Evolutionary conservation across 768 basidiomycete species (phyloP).

Genomic region (Suillus subaureus): DNA sequence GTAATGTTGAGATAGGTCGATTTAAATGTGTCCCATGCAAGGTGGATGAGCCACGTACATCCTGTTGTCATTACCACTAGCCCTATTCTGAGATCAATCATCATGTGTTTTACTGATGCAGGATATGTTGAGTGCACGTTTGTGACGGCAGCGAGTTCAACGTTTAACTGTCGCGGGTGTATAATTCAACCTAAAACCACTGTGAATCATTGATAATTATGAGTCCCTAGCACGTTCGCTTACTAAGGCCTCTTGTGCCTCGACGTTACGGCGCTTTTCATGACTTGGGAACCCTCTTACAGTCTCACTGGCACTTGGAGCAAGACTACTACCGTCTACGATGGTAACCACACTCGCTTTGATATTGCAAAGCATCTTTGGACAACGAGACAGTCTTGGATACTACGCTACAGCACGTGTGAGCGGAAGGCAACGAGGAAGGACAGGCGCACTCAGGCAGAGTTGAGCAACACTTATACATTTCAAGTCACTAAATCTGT

Average conservation of each 20-base stretch:
- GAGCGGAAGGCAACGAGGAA: not conserved
- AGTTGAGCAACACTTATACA: not conserved
- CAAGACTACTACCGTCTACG: not conserved
- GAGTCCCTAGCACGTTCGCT: not conserved
- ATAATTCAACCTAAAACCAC: too few species aligned
- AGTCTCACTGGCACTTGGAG: not conserved
- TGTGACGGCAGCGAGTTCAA: not conserved
- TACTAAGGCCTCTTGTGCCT: not conserved
- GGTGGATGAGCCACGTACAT: slow-evolving; percentile 60
- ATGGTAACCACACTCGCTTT: not conserved
- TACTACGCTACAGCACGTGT: not conserved
- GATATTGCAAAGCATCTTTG: not conserved
- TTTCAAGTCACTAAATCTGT: not conserved
- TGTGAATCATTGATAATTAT: too few species aligned
- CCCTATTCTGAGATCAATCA: slow-evolving; percentile 97
- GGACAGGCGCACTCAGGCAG: not conserved
- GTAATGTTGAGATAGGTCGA: not conserved
- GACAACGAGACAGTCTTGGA: not conserved
- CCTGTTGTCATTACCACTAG: slow-evolving; percentile 87
- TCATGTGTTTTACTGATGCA: slow-evolving; percentile 88
- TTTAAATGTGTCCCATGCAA: not conserved
- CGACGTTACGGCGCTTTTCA: too few species aligned
- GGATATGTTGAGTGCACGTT: not conserved
- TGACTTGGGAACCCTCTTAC: not conserved
- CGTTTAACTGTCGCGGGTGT: too few species aligned